Evolutionary conservation across 176 grass and related monocot species (phyloP).

Genomic region (Avena atlantica): DNA sequence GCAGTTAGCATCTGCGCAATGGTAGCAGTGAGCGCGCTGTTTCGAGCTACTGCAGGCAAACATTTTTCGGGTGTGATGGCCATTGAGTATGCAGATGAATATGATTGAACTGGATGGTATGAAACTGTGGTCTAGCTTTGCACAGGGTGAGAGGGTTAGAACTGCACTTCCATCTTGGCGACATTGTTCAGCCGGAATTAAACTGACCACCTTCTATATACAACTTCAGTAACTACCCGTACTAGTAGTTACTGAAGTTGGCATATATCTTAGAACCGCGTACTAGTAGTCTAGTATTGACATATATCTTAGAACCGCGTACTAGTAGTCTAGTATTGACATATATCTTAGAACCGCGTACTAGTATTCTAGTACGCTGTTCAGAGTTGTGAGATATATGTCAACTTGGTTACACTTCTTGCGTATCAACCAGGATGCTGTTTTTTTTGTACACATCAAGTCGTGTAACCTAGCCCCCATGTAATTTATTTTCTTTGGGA

Average conservation of each 20-base stretch:
- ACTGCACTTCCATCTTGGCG: neutral
- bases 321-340: too few species aligned
- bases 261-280: too few species aligned
- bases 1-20: slow-evolving; percentile 34
- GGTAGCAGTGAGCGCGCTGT: neutral
- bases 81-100: neutral
- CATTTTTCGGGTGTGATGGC: slow-evolving; percentile 22
- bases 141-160: neutral
- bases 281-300: too few species aligned
- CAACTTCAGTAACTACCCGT: neutral
- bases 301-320: too few species aligned
- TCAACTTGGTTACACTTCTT: slow-evolving; percentile 17
- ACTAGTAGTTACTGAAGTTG: too few species aligned
- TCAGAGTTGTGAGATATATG: neutral
- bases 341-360: too few species aligned
- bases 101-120: neutral
- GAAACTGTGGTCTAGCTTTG: neutral
- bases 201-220: neutral
- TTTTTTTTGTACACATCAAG: neutral
- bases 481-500: neutral
- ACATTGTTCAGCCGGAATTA: neutral
- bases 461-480: neutral
- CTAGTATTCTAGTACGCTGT: neutral
- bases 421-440: slow-evolving; percentile 1
- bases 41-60: neutral